phyloP scores from a whole-genome alignment of 1,284 basidiomycete species.

The Ustilago shanxiensis region DNA sequence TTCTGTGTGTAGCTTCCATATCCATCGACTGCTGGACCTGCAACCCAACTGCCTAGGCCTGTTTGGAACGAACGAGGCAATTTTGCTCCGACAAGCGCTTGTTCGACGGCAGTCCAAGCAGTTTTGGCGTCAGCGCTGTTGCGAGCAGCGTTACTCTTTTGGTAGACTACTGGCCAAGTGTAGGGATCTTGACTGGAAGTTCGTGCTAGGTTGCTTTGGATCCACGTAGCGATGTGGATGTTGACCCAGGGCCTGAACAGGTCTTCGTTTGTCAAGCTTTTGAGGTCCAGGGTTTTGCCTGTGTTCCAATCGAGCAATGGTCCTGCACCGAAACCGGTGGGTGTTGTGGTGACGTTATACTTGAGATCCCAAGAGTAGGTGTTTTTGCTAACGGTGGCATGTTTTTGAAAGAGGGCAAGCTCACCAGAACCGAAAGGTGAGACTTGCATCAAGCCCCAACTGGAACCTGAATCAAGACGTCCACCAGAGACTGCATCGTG shows the following conservation, averaged over 20 bases:
- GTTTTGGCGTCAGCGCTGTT: background rate
- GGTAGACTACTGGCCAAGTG: conserved; percentile 51
- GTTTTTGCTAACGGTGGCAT: conserved; percentile 47
- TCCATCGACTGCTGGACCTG: conserved; percentile 60
- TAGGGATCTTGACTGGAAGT: conserved; percentile 62
- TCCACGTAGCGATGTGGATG: conserved; percentile 66
- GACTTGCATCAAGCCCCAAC: conserved; percentile 65
- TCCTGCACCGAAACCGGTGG: conserved; percentile 27
- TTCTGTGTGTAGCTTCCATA: conserved; percentile 51
- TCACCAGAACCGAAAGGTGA: conserved; percentile 56
- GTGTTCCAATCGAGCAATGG: conserved; percentile 59
- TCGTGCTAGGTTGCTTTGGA: conserved; percentile 64
- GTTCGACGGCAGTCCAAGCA: conserved; percentile 18
- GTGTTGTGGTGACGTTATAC: conserved; percentile 37
- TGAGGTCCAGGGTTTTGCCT: conserved; percentile 43
- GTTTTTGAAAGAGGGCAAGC: conserved; percentile 54
- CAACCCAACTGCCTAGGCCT: conserved; percentile 65
- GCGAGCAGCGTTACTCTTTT: conserved; percentile 25
- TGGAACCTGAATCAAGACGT: conserved; percentile 60
- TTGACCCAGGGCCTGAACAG: conserved; percentile 68
- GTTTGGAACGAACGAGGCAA: conserved; percentile 45
- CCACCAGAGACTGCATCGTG: conserved; percentile 41
- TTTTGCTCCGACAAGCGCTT: conserved; percentile 17
- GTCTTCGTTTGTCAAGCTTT: conserved; percentile 46
- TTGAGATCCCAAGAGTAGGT: conserved; percentile 52